These are phyloP conservation scores for Malassezia cuniculi DNA, from an alignment of 1,284 basidiomycete genomes.

Conservation along the genomic window DNA sequence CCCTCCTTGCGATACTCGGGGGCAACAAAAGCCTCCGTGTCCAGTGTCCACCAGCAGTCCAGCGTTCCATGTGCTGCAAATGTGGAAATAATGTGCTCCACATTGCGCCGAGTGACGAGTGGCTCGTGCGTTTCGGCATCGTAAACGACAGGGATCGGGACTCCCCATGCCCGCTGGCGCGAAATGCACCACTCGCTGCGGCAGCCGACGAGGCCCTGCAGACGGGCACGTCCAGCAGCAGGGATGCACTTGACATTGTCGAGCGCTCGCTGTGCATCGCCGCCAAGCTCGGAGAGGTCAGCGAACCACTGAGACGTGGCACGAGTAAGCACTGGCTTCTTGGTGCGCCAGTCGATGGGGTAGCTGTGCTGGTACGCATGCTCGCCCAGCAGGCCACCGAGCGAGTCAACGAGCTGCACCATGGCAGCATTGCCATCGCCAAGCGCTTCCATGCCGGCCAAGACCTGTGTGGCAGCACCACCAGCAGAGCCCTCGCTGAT, in stretches of 20 bases:
- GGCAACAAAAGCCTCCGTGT: conserved; percentile 60
- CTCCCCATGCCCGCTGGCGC: conserved; percentile 92
- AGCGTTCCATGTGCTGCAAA: conserved; percentile 59
- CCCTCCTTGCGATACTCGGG: conserved; percentile 43
- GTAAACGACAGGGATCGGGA: conserved; percentile 84
- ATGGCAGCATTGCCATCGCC: conserved; percentile 59
- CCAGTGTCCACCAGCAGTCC: conserved; percentile 81
- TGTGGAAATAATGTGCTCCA: conserved; percentile 65
- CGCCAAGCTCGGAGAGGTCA: conserved; percentile 71
- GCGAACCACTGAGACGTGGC: conserved; percentile 98
- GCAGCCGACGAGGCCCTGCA: conserved; percentile 69
- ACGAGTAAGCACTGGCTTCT: conserved; percentile 81
- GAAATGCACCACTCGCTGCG: conserved; percentile 99
- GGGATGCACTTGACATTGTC: conserved; percentile 67
- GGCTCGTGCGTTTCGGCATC: conserved; percentile 54
- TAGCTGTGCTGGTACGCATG: conserved; percentile 69
- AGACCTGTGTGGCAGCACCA: conserved; percentile 47
- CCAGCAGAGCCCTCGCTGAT: conserved; percentile 19
- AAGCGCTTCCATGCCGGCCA: conserved; percentile 64
- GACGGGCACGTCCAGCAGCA: conserved; percentile 47
- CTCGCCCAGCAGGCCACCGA: conserved; percentile 55
- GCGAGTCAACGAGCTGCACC: conserved; percentile 50
- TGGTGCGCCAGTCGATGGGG: conserved; percentile 94
- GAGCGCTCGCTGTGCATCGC: conserved; percentile 60
- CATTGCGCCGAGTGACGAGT: conserved; percentile 57